These are phyloP conservation scores for Salvia sclarea DNA, from an alignment of 305 asterid species.

Conservation along the genomic window DNA sequence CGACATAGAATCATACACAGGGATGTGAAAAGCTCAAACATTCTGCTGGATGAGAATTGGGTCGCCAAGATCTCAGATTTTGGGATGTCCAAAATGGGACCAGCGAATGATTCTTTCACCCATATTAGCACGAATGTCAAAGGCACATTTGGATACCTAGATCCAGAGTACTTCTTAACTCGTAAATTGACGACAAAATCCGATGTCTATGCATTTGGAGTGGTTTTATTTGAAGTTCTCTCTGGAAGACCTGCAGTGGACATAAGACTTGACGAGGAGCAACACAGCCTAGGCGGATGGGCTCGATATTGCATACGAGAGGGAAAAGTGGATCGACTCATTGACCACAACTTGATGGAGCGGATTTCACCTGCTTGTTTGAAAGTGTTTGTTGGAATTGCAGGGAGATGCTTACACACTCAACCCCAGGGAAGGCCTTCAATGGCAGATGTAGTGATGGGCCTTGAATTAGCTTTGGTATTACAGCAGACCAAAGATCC, in stretches of 20 bases:
- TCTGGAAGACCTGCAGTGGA: slow-evolving; percentile 63
- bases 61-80: slow-evolving; percentile 75
- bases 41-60: slow-evolving; percentile 66
- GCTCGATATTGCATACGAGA: slow-evolving; percentile 61
- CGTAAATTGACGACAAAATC: slow-evolving; percentile 57
- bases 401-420: slow-evolving; percentile 58
- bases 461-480: slow-evolving; percentile 54
- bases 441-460: slow-evolving; percentile 65
- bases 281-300: slow-evolving; percentile 64
- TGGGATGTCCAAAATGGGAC: slow-evolving; percentile 73
- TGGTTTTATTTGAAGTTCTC: slow-evolving; percentile 64
- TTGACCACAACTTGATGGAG: slow-evolving; percentile 47
- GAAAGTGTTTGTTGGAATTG: slow-evolving; percentile 54
- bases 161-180: slow-evolving; percentile 63
- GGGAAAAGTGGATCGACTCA: slow-evolving; percentile 50
- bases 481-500: slow-evolving; percentile 50
- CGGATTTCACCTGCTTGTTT: slow-evolving; percentile 55
- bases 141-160: slow-evolving; percentile 70
- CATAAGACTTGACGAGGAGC: slow-evolving; percentile 54
- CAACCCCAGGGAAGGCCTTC: slow-evolving; percentile 63
- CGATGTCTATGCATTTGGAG: slow-evolving; percentile 70
- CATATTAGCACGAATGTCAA: slow-evolving; percentile 62
- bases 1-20: slow-evolving; percentile 60
- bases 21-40: slow-evolving; percentile 73
- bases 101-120: slow-evolving; percentile 48